Percentiles rank a stretch among this genome's conserved stretches.
phyloP scores from a whole-genome alignment of 2,329 filamentous ascomycete species.

The Aspergillus sp. region DNA sequence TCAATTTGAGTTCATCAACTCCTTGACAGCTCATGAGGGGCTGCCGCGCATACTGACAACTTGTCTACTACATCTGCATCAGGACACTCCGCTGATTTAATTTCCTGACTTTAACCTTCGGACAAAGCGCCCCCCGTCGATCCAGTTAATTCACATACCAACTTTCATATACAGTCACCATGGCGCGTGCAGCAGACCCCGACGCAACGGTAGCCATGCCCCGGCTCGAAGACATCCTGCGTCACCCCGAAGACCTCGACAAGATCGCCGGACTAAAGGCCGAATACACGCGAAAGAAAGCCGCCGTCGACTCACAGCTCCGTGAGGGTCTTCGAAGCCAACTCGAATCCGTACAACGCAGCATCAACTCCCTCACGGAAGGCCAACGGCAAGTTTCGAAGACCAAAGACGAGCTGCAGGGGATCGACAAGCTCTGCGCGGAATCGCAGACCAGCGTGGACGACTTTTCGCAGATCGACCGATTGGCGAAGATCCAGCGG shows the following conservation, averaged over 20 bases:
- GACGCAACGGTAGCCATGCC: slow-evolving; percentile 65
- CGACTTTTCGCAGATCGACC: slow-evolving; percentile 86
- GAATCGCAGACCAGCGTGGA: slow-evolving; percentile 97
- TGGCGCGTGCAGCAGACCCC: slow-evolving; percentile 36
- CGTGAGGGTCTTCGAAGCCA: slow-evolving; percentile 86
- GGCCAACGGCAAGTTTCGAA: slow-evolving; percentile 87
- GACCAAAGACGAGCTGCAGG: slow-evolving; percentile 98
- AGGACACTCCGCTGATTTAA: too few relatives aligned
- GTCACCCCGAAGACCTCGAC: slow-evolving; percentile 94
- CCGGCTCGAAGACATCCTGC: slow-evolving; percentile 88
- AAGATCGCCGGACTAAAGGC: slow-evolving; percentile 87
- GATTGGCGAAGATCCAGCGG: slow-evolving; percentile 61
- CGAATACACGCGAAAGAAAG: slow-evolving; percentile 93
- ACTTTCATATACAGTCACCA: slow-evolving; percentile 13
- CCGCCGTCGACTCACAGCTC: slow-evolving; percentile 84
- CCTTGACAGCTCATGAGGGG: too few relatives aligned
- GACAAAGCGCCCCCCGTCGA: too few relatives aligned
- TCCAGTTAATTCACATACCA: too few relatives aligned
- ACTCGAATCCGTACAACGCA: slow-evolving; percentile 88
- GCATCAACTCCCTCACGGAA: slow-evolving; percentile 84
- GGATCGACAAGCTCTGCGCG: slow-evolving; percentile 94
- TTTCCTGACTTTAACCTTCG: too few relatives aligned
- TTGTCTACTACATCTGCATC: too few relatives aligned
- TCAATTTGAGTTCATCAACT: too few relatives aligned
- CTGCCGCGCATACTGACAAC: too few relatives aligned